Evolutionary conservation across 2,329 filamentous ascomycete species (phyloP).

Genomic region (Lizonia empirigonia): DNA sequence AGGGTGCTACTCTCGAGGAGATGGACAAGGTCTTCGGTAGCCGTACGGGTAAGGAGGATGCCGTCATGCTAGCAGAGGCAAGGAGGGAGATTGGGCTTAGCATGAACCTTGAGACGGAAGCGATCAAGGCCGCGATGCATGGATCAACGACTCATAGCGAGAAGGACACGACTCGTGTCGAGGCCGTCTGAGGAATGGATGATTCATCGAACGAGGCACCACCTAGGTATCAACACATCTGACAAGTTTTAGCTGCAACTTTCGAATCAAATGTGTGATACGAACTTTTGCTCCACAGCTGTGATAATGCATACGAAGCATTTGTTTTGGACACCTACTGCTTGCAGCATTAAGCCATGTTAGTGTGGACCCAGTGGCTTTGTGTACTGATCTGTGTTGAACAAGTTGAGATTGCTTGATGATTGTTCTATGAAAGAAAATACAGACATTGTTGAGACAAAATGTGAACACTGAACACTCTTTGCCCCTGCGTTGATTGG

Average conservation of each 20-base stretch:
- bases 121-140: slow-evolving; percentile 29
- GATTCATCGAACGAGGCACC: not conserved
- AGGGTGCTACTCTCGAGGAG: slow-evolving; percentile 36
- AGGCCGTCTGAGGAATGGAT: slow-evolving; percentile 18
- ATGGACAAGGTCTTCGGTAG: slow-evolving; percentile 39
- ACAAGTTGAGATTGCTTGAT: too few relatives aligned
- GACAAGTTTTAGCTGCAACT: not conserved
- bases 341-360: too few relatives aligned
- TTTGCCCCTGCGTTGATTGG: too few relatives aligned
- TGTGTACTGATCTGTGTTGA: too few relatives aligned
- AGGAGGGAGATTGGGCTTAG: slow-evolving; percentile 33
- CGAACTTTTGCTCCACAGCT: too few relatives aligned
- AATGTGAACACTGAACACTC: too few relatives aligned
- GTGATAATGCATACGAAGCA: too few relatives aligned
- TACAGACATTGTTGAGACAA: too few relatives aligned
- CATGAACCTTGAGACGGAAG: slow-evolving; percentile 29
- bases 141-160: slow-evolving; percentile 21
- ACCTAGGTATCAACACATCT: not conserved
- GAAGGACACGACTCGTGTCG: slow-evolving; percentile 24
- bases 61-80: slow-evolving; percentile 33
- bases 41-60: slow-evolving; percentile 36
- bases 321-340: too few relatives aligned
- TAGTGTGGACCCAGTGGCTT: too few relatives aligned
- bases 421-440: too few relatives aligned
- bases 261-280: too few relatives aligned